Evolutionary conservation across 495 filamentous ascomycete genomes (phyloP).

Genomic region (Aspergillus avenaceus): DNA sequence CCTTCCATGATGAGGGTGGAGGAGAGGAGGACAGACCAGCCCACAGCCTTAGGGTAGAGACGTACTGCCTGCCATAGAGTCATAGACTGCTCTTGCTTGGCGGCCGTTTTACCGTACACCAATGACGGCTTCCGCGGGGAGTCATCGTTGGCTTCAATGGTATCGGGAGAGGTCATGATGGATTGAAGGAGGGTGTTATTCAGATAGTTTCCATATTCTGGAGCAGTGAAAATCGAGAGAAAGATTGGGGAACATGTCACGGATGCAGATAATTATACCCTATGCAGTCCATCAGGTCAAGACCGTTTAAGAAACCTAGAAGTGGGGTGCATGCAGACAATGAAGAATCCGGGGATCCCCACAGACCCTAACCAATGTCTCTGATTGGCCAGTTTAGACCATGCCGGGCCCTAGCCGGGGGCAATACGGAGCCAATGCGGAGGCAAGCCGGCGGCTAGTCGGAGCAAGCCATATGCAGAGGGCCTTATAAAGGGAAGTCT

Average conservation of each 20-base stretch:
- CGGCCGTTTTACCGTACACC: constrained; percentile 9
- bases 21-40: constrained; percentile 42
- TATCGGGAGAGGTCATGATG: background rate
- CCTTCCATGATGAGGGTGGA: constrained; percentile 48
- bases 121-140: constrained; percentile 1
- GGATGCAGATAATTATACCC: background rate
- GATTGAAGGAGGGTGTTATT: background rate
- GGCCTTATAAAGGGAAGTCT: background rate
- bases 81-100: constrained; percentile 22
- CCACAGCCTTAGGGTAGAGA: constrained; percentile 45
- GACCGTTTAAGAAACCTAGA: too few species aligned
- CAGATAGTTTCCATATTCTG: background rate
- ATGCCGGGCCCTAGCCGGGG: background rate
- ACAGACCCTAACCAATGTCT: background rate
- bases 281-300: background rate
- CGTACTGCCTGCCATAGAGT: constrained; percentile 25
- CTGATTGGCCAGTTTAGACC: background rate
- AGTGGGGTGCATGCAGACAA: background rate
- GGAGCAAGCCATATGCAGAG: constrained; percentile 1
- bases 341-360: constrained; percentile 2
- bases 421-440: background rate
- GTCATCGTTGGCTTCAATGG: background rate
- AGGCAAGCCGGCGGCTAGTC: constrained; percentile 7
- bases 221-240: background rate
- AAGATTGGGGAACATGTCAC: background rate